phyloP scores from a whole-genome alignment of 495 filamentous ascomycete genomes.

The Rusavskia elegans region DNA sequence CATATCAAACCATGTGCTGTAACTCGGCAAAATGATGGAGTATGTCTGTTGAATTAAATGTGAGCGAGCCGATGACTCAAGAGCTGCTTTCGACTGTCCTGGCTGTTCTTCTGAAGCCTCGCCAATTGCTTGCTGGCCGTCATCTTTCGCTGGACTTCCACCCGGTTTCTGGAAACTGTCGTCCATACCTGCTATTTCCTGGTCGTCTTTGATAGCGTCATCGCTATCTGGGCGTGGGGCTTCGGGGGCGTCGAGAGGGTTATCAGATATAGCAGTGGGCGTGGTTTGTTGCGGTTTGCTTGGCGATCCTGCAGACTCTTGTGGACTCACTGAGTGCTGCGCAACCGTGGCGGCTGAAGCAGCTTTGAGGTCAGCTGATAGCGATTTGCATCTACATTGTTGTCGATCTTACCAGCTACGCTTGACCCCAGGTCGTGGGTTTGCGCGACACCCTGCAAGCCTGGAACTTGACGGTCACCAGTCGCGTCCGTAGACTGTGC shows the following conservation, averaged over 20 bases:
- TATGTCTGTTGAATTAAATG: slow-evolving; percentile 82
- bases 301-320: slow-evolving; percentile 18
- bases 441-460: background rate
- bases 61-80: slow-evolving; percentile 72
- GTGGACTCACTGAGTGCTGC: background rate
- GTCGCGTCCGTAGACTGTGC: background rate
- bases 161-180: slow-evolving; percentile 43
- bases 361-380: background rate
- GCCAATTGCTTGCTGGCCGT: slow-evolving; percentile 23
- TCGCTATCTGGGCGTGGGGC: slow-evolving; percentile 54
- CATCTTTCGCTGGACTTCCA: slow-evolving; percentile 30
- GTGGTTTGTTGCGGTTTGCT: slow-evolving; percentile 32
- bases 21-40: slow-evolving; percentile 87
- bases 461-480: background rate
- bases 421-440: background rate
- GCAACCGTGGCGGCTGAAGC: background rate
- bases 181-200: slow-evolving; percentile 69
- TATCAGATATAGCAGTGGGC: slow-evolving; percentile 49
- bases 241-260: slow-evolving; percentile 71
- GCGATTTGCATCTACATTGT: background rate
- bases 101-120: slow-evolving; percentile 31
- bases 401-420: background rate
- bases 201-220: slow-evolving; percentile 52
- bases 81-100: slow-evolving; percentile 53
- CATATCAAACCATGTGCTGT: slow-evolving; percentile 98